Conservation (phyloP, 2,329 filamentous ascomycete species). For the Diatrype stigma region DNA sequence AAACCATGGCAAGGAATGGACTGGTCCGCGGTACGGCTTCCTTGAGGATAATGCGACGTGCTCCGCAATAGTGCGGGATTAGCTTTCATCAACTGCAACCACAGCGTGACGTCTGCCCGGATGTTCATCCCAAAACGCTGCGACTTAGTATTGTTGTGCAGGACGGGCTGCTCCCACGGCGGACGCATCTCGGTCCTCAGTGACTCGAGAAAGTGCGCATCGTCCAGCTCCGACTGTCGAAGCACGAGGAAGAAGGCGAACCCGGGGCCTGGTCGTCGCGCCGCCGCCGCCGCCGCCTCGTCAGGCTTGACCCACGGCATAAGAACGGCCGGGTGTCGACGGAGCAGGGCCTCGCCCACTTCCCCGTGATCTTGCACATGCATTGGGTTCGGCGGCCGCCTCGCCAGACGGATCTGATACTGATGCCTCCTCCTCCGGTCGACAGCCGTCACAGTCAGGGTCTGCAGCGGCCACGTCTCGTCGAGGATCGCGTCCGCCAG, state of each 20-base stretch:
- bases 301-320: not conserved
- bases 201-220: not conserved
- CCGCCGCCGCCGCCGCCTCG: too few relatives aligned
- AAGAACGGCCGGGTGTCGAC: not conserved
- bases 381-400: not conserved
- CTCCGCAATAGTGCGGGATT: not conserved
- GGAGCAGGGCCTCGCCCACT: not conserved
- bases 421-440: not conserved
- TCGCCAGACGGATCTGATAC: not conserved
- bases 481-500: conserved; percentile 2
- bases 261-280: not conserved
- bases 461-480: not conserved
- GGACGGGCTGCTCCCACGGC: not conserved
- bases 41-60: too few relatives aligned
- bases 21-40: not conserved
- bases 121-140: not conserved
- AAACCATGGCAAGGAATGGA: conserved; percentile 1
- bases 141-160: not conserved
- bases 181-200: not conserved
- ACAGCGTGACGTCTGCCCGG: not conserved
- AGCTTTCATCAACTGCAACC: not conserved
- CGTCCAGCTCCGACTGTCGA: not conserved
- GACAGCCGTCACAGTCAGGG: conserved; percentile 3
- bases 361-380: not conserved
- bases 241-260: not conserved